Conservation (phyloP, 2,329 filamentous ascomycete genomes). For the Neodidymelliopsis sp. region DNA sequence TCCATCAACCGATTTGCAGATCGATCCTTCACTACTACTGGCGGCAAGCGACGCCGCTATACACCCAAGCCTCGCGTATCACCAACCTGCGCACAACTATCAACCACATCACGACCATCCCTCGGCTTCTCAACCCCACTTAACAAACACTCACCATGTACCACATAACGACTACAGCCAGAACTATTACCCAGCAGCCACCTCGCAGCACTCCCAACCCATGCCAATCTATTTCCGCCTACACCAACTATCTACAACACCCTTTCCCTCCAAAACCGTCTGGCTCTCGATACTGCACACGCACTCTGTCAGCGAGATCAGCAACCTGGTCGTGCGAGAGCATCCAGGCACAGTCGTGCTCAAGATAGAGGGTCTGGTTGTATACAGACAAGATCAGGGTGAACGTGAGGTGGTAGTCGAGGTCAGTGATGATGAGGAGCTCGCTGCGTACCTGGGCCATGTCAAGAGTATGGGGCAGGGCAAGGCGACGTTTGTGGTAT, state of each 20-base stretch:
- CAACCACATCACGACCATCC: constrained; percentile 47
- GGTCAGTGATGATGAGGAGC: constrained; percentile 75
- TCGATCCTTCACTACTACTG: constrained; percentile 68
- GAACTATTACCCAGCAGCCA: constrained; percentile 20
- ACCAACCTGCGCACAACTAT: constrained; percentile 20
- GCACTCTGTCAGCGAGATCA: constrained; percentile 67
- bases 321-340: constrained; percentile 66
- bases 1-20: constrained; percentile 64
- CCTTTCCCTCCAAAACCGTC: constrained; percentile 55
- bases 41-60: constrained; percentile 60
- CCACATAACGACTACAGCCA: constrained; percentile 21
- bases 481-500: constrained; percentile 62
- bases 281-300: constrained; percentile 72
- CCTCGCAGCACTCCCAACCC: constrained; percentile 36
- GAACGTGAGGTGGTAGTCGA: constrained; percentile 68
- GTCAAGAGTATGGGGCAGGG: constrained; percentile 56
- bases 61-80: constrained; percentile 31
- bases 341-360: constrained; percentile 67
- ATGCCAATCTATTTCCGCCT: constrained; percentile 75
- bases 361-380: constrained; percentile 71
- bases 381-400: constrained; percentile 41
- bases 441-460: constrained; percentile 75
- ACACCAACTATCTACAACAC: constrained; percentile 67
- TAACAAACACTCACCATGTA: constrained; percentile 38
- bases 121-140: constrained; percentile 34